Evolutionary conservation across 352 stramenopile genomes (phyloP), one percentile per base, ranked within the genome.

Genomic region (Saprolegnia parasitica): DNA sequence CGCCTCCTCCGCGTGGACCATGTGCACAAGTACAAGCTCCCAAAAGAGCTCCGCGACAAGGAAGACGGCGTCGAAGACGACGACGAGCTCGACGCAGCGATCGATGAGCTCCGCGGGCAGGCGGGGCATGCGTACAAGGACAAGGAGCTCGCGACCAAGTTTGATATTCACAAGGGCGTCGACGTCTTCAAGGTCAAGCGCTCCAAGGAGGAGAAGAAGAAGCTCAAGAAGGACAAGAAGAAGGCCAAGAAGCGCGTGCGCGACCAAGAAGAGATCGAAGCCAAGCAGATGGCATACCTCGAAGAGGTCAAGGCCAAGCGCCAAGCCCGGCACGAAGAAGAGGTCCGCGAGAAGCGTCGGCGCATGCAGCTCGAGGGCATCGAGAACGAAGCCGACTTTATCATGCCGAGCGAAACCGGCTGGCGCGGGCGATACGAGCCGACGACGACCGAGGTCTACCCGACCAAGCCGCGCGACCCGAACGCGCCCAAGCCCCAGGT

Each of bases 11-110:
- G 96, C 39, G 93, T 99, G 46, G 97, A 99, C 85, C 96, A 99
- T 79, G 92, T 98, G 49, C 93, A 99, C 67, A 97, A 98, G 72
- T 99, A 99, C 88, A 91, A 96, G 65, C 81, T 98, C 70, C 96
- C 96, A 37, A 96, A 96, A 71, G 86, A 95, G 65, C 77, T 96
- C 20, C 90, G 91, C 56, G 83, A 93, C 54, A 79, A 86, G 52
- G 89, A 95, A 64, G 82, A 89, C 60, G 58, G 68, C 21, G 72
- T 23, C 26, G 63, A 64, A 40, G 15, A 60, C 20, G 35, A 71
- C 32, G 42, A 49, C 42, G 13, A 1, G 13, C 13, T n/a, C 18
- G 42, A 49, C 42, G 18, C 4, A 4, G 42, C 11, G 42, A 49
- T 35, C 2, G 62, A 47, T 6, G 62, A 68, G 29, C 29, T 72